Evolutionary conservation across 106 monocot species (phyloP).

Genomic region (Gastrodia elata): DNA sequence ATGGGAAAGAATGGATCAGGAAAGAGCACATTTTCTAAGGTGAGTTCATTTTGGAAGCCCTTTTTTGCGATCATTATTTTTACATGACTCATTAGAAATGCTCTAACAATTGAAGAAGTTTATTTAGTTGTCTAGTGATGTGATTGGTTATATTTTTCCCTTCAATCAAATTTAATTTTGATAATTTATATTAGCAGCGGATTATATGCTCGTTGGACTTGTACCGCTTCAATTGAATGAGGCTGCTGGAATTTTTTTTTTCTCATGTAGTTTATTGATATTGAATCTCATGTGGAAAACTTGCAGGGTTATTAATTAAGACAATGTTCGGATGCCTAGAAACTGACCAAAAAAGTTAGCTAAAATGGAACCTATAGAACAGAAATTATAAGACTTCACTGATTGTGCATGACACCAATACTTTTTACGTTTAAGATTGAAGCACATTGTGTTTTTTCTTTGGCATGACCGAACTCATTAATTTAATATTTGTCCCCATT

Average conservation of each 20-base stretch:
- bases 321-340: too few species aligned
- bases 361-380: too few species aligned
- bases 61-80: neutral
- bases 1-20: constrained; percentile 98
- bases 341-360: too few species aligned
- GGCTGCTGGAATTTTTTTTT: neutral
- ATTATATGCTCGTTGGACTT: neutral
- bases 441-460: too few species aligned
- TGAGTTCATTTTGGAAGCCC: constrained; percentile 6
- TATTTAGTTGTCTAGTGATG: neutral
- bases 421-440: too few species aligned
- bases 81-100: neutral
- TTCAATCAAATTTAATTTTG: neutral
- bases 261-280: neutral
- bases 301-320: neutral
- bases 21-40: constrained; percentile 91
- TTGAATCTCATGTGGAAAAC: neutral
- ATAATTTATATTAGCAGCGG: neutral
- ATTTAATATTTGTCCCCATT: neutral
- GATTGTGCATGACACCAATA: too few species aligned
- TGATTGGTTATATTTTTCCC: neutral
- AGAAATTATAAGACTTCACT: too few species aligned
- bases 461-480: too few species aligned
- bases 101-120: neutral
- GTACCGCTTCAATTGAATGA: neutral